phyloP scores from a whole-genome alignment of 1,139 yeast genomes.

The Zhuliangozyma parablackwelliae region DNA sequence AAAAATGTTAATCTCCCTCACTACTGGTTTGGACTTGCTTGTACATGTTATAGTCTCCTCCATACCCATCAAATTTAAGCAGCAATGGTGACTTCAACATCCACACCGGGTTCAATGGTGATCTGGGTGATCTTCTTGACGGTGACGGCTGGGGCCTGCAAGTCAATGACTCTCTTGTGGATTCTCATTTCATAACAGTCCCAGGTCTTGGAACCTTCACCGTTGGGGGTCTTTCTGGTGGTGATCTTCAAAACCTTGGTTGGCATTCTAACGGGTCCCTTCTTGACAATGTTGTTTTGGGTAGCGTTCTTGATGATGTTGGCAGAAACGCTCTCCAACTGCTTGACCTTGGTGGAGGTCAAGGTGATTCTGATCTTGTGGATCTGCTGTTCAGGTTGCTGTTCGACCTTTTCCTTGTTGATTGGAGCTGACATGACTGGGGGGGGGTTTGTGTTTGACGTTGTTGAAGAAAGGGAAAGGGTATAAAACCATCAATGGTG shows the following conservation, averaged over 20 bases:
- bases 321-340: constrained; percentile 87
- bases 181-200: constrained; percentile 99
- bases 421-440: constrained; percentile 65
- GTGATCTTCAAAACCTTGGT: constrained; percentile 97
- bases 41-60: too few species aligned
- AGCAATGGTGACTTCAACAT: constrained; percentile 40
- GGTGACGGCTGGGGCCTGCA: constrained; percentile 92
- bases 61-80: constrained; percentile 18
- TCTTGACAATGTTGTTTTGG: constrained; percentile 76
- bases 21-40: too few species aligned
- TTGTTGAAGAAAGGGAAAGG: constrained; percentile 21
- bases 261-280: constrained; percentile 99
- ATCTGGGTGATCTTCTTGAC: constrained; percentile 96
- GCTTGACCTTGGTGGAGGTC: constrained; percentile 98
- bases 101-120: constrained; percentile 64
- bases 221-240: constrained; percentile 99
- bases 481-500: background rate
- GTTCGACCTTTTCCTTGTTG: constrained; percentile 71
- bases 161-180: constrained; percentile 99
- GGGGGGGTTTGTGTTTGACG: constrained; percentile 42
- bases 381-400: constrained; percentile 77
- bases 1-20: too few species aligned
- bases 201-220: constrained; percentile 99
- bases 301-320: constrained; percentile 88
- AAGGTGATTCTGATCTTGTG: constrained; percentile 99